Evolutionary conservation across 495 filamentous ascomycete genomes (phyloP).

Genomic region (Aspergillus carlsbadensis): DNA sequence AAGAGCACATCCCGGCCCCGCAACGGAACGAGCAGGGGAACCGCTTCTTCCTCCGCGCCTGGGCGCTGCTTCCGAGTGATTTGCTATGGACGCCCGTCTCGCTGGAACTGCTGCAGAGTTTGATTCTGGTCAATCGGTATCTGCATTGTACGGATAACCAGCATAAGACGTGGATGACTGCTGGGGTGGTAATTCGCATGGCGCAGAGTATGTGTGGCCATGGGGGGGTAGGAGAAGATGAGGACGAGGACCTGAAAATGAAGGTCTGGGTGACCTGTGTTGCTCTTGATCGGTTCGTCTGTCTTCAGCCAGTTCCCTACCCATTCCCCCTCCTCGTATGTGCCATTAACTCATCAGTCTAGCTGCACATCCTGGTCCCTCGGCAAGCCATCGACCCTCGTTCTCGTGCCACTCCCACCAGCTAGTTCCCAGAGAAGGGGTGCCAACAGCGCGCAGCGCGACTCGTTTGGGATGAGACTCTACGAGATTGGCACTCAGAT

Average conservation of each 20-base stretch:
- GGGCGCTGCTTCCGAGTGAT: constrained; percentile 21
- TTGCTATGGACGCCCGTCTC: constrained; percentile 28
- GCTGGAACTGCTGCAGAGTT: constrained; percentile 25
- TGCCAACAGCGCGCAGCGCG: neutral
- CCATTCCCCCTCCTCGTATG: no score
- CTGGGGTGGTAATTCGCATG: constrained; percentile 28
- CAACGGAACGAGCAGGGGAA: constrained; percentile 19
- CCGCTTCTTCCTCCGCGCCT: constrained; percentile 22
- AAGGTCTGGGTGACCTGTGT: constrained; percentile 25
- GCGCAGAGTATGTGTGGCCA: constrained; percentile 26
- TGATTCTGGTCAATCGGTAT: constrained; percentile 32
- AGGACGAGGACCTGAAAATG: constrained; percentile 15
- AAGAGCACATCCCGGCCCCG: constrained; percentile 13
- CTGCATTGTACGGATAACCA: constrained; percentile 31
- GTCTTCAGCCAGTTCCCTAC: no score
- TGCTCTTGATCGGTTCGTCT: constrained; percentile 20
- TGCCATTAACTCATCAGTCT: constrained; percentile 1
- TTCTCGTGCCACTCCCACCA: constrained; percentile 13
- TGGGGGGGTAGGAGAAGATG: constrained; percentile 2
- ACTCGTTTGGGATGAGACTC: constrained; percentile 7
- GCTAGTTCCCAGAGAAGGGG: no score
- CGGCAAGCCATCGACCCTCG: constrained; percentile 19
- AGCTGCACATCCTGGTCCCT: constrained; percentile 29
- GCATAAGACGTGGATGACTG: constrained; percentile 33
- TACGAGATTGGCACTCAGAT: constrained; percentile 26